Conservation (phyloP, 1,284 basidiomycete species). For the Boletus hoseneyae region DNA sequence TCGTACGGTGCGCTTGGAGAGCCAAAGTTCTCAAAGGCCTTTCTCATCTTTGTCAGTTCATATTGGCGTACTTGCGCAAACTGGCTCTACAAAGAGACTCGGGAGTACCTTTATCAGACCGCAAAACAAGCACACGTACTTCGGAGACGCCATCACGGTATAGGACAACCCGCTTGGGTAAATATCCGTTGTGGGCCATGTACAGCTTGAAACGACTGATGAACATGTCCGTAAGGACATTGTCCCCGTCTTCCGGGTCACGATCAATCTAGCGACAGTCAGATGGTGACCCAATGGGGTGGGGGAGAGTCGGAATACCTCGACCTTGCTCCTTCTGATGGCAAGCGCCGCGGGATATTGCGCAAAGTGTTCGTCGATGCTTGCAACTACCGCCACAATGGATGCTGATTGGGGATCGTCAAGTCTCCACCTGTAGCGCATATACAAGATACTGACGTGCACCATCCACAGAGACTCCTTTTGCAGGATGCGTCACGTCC, state of each 20-base stretch:
- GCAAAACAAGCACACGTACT: slow-evolving; percentile 34
- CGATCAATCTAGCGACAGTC: slow-evolving; percentile 54
- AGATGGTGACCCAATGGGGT: neutral
- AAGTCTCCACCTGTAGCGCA: neutral
- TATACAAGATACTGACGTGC: slow-evolving; percentile 37
- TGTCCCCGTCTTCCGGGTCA: slow-evolving; percentile 35
- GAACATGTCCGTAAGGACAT: slow-evolving; percentile 55
- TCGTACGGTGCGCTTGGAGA: slow-evolving; percentile 43
- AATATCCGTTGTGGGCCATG: slow-evolving; percentile 42
- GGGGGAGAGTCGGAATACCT: slow-evolving; percentile 43
- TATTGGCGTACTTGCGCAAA: slow-evolving; percentile 54
- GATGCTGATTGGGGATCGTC: slow-evolving; percentile 40
- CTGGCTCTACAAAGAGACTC: slow-evolving; percentile 49
- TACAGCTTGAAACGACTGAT: slow-evolving; percentile 62
- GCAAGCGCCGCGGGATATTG: slow-evolving; percentile 68
- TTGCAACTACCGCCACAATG: slow-evolving; percentile 75
- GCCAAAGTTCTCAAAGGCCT: slow-evolving; percentile 54
- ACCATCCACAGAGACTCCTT: slow-evolving; percentile 46
- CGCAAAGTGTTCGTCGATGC: slow-evolving; percentile 58
- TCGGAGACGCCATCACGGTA: slow-evolving; percentile 78
- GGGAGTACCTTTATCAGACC: neutral
- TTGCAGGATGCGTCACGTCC: slow-evolving; percentile 75
- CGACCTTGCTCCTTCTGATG: slow-evolving; percentile 62
- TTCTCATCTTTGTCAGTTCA: slow-evolving; percentile 55
- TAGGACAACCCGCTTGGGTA: slow-evolving; percentile 64